Evolutionary conservation across 23 red algal genomes (phyloP).

Genomic region (Gracilaria vermiculophylla): DNA sequence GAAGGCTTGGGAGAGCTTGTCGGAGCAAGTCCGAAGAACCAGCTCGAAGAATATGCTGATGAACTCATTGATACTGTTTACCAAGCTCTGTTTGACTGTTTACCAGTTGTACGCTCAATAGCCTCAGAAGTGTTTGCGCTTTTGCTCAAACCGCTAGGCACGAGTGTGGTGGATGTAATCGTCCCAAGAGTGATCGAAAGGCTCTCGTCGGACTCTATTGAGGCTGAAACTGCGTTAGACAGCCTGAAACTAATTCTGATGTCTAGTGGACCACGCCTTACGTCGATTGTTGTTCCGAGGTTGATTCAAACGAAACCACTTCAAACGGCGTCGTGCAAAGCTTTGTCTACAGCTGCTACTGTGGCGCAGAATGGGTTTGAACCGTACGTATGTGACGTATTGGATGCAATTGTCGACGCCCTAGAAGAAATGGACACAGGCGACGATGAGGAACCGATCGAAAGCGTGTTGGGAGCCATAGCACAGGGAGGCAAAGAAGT

Average conservation of each 20-base stretch:
- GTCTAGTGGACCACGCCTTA: conserved; percentile 35
- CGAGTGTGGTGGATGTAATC: conserved; percentile 44
- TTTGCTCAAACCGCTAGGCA: conserved; percentile 61
- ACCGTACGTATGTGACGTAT: conserved; percentile 33
- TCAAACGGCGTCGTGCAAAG: neutral
- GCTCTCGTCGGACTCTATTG: conserved; percentile 1
- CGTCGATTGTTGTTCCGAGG: conserved; percentile 65
- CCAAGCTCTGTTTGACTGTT: conserved; percentile 50
- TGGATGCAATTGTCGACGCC: conserved; percentile 52
- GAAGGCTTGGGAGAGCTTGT: conserved; percentile 80
- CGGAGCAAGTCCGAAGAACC: conserved; percentile 36
- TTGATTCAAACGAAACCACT: conserved; percentile 41
- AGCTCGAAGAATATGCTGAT: conserved; percentile 38
- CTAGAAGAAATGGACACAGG: conserved; percentile 1
- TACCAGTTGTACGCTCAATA: conserved; percentile 35
- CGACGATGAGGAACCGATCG: neutral
- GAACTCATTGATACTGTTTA: conserved; percentile 48
- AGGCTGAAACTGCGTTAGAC: conserved; percentile 65
- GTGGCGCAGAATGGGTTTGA: conserved; percentile 56
- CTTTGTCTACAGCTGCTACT: conserved; percentile 54
- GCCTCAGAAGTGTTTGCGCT: conserved; percentile 56
- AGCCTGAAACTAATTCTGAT: conserved; percentile 38
- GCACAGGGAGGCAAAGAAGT: conserved; percentile 4
- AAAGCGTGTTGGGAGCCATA: conserved; percentile 42
- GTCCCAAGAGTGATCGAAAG: conserved; percentile 50